Evolutionary conservation across 1,284 basidiomycete species (phyloP).

Genomic region (Leccinum griseonigrum): DNA sequence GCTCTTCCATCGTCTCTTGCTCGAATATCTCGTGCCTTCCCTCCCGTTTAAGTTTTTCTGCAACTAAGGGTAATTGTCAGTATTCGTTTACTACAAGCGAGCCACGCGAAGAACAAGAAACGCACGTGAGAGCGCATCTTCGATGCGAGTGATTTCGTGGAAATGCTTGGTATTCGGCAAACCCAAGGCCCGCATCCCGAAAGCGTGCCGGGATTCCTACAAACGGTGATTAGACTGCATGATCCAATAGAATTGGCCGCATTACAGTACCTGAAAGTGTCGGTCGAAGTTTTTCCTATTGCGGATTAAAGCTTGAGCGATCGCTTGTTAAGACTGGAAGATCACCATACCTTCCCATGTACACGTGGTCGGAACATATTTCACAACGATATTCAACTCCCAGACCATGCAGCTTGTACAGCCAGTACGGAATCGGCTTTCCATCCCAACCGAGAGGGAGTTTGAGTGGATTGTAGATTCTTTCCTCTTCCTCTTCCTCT

Average conservation of each 20-base stretch:
- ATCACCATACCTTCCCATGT: constrained; percentile 79
- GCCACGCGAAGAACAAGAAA: constrained; percentile 19
- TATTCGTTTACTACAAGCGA: constrained; percentile 2
- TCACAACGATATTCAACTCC: constrained; percentile 98
- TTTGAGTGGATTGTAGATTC: constrained; percentile 97
- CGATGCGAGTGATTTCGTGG: constrained; percentile 96
- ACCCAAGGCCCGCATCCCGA: constrained; percentile 97
- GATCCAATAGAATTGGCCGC: constrained; percentile 5
- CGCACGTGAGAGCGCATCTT: constrained; percentile 91
- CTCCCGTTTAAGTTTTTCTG: constrained; percentile 94
- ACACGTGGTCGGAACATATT: constrained; percentile 94
- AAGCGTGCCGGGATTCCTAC: constrained; percentile 93
- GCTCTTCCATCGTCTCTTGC: constrained; percentile 93
- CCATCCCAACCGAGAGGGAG: constrained; percentile 98
- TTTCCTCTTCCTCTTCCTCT: constrained; percentile 91
- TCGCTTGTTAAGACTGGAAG: constrained; percentile 1
- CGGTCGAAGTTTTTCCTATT: constrained; percentile 89
- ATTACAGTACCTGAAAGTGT: constrained; percentile 71
- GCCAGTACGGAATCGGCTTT: constrained; percentile 98
- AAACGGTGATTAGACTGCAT: constrained; percentile 18
- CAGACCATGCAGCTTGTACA: constrained; percentile 97
- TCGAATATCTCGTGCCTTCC: constrained; percentile 88
- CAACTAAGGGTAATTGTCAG: constrained; percentile 52
- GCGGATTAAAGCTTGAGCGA: constrained; percentile 14
- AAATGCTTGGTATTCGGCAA: constrained; percentile 99